Base-by-base conservation (phyloP, 768 basidiomycete genomes). In the Podaxis rugospora region DNA sequence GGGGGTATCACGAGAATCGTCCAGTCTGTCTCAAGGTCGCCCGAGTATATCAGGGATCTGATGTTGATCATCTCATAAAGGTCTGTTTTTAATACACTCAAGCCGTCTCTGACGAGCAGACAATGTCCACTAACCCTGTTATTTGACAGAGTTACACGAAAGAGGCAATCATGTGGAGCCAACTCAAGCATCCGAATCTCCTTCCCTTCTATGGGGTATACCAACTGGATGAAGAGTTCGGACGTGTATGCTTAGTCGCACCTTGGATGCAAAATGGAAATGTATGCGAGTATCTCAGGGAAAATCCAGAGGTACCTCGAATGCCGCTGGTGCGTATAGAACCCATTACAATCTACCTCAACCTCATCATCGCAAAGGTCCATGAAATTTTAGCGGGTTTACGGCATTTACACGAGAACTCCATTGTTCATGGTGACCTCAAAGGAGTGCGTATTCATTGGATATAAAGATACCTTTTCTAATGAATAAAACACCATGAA, bases 381-480 rank as follows among this genome's bases (percentile, higher is more conserved):
- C 61, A 66, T 18, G 76, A 78, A 39, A 64, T 76, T n/a, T 76
- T 78, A 4, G 63, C 47, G 2, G 79, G 76, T 18, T 61, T 79
- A 7, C 66, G 67, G 37, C 78, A 78, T 58, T 64, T 80, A 21
- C 79, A 80, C 55, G 61, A 70, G 35, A 76, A 75, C 25, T 76
- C 77, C 0, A 71, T 80, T 16, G 64, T 75, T 9, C 78, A 80
- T 18, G 78, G 78, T 5, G 79, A 80, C 55, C 63, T 80, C 28
- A 80, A 78, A 66, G 74, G 73, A 28, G 79, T 80, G 58, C 62
- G 76, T 62, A 3, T 18, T n/a, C 18, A 44, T 16, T 16, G 1
- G 32, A 13, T 46, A 9, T 11, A 18, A 9, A 32, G 9, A 32
- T 32, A 16, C 14, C 52, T 37, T n/a, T 55, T 55, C 25, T n/a